Base-by-base conservation (phyloP, 2,329 filamentous ascomycete species). In the Chrysoporthe cubensis region DNA sequence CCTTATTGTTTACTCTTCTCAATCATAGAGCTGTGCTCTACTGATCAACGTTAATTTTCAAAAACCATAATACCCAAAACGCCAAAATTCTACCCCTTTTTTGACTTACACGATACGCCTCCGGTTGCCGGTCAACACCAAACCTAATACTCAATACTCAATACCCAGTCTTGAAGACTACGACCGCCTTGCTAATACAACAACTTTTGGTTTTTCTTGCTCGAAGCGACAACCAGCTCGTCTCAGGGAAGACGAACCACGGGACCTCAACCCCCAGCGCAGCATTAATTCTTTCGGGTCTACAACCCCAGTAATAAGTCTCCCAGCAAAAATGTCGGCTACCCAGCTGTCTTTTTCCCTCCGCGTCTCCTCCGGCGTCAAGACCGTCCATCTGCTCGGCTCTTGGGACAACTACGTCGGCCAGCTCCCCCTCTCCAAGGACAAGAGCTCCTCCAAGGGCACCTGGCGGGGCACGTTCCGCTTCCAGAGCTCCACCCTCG, bases 391-490 rank as follows among this genome's bases (percentile, higher is more conserved):
- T 80, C 87, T 99, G 74, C 91, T 98, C 82, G 95, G 95, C 77
- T 98, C 95, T 74, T 99, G 95, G 95, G 96, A 99, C 86, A 92
- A 92, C 86, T 99, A 99, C 88, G 86, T 88, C 74, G 93, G 93
- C 74, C 95, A 97, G 83, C 92, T 97, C 76, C 95, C 95, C 66
- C 91, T 98, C 75, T 93, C 94, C 82, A 94, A 94, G 85, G 93
- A 97, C 81, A 90, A 88, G 84, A 83, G 85, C 77, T 87, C 91
- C 61, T 90, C 90, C 82, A 97, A 97, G 86, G 94, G 94, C 78
- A 91, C 91, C 74, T 98, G 95, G 94, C 92, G 94, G 80, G 96
- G 95, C 77, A 96, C 93, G 76, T 97, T 99, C 86, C 91, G 93
- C 83, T 97, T 99, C 84, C 92, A 96, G 83, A 91, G 91, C 78